phyloP scores from a whole-genome alignment of 148 eudicot genomes.

The Mesembryanthemum crystallinum region DNA sequence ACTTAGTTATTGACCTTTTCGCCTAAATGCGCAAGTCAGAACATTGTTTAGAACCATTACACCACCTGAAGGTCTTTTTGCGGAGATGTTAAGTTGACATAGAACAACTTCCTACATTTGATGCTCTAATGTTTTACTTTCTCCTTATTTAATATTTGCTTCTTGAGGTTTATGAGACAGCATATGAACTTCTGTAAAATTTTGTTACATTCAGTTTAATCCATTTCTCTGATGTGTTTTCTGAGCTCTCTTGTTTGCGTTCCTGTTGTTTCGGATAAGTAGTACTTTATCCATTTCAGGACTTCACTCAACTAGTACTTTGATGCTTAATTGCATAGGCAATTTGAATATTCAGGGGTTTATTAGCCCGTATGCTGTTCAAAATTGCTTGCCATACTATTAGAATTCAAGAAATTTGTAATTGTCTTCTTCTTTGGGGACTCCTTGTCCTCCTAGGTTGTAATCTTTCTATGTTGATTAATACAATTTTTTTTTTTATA shows the following conservation, averaged over 20 bases:
- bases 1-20: background rate
- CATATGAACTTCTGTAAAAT: background rate
- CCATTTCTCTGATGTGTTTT: background rate
- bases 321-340: background rate
- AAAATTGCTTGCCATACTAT: background rate
- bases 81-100: background rate
- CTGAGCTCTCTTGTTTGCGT: background rate
- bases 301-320: background rate
- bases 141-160: background rate
- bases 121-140: conserved; percentile 1
- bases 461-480: too few species aligned
- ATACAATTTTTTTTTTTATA: too few species aligned
- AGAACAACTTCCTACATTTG: background rate
- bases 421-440: too few species aligned
- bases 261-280: conserved; percentile 1
- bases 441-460: too few species aligned
- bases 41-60: conserved; percentile 8
- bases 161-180: background rate
- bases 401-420: background rate
- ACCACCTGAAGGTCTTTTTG: background rate
- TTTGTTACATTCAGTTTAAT: background rate
- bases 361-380: background rate
- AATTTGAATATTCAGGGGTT: background rate
- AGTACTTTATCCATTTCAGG: background rate
- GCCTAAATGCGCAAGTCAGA: background rate